Conservation (phyloP, 2,329 filamentous ascomycete species). For the Ambrosiella xylebori region DNA sequence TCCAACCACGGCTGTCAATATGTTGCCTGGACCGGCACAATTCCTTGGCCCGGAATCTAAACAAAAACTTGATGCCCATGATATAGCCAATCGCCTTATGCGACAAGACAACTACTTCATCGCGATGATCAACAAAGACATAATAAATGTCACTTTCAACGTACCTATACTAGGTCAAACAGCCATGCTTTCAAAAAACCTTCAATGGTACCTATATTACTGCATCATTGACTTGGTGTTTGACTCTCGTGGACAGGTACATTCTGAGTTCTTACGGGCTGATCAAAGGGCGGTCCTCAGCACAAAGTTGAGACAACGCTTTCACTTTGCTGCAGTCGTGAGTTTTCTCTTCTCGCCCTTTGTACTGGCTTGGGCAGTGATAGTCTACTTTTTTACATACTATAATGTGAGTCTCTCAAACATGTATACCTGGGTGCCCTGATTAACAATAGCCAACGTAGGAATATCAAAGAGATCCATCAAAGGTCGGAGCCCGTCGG, state of each 20-base stretch:
- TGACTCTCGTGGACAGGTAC: constrained; percentile 72
- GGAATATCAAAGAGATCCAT: constrained; percentile 91
- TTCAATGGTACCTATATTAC: constrained; percentile 84
- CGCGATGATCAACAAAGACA: constrained; percentile 91
- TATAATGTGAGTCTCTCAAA: constrained; percentile 50
- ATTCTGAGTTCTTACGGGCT: constrained; percentile 69
- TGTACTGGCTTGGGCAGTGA: constrained; percentile 67
- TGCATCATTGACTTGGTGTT: constrained; percentile 91
- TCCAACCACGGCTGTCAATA: constrained; percentile 51
- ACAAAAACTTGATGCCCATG: constrained; percentile 84
- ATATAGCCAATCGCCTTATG: constrained; percentile 95
- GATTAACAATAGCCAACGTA: constrained; percentile 19
- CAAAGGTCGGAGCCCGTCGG: constrained; percentile 68
- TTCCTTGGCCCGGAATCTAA: constrained; percentile 72
- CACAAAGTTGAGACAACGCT: constrained; percentile 56
- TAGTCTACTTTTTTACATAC: constrained; percentile 87
- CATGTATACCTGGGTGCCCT: background rate
- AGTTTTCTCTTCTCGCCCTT: constrained; percentile 79
- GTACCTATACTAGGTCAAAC: constrained; percentile 65
- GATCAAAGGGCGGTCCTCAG: constrained; percentile 66
- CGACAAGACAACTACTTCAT: constrained; percentile 93
- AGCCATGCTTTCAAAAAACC: constrained; percentile 72
- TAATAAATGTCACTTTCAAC: constrained; percentile 71
- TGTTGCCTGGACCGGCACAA: constrained; percentile 33
- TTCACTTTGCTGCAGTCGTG: constrained; percentile 68